phyloP scores from a whole-genome alignment of 2,329 filamentous ascomycete species.

The Fusarium scirpi region DNA sequence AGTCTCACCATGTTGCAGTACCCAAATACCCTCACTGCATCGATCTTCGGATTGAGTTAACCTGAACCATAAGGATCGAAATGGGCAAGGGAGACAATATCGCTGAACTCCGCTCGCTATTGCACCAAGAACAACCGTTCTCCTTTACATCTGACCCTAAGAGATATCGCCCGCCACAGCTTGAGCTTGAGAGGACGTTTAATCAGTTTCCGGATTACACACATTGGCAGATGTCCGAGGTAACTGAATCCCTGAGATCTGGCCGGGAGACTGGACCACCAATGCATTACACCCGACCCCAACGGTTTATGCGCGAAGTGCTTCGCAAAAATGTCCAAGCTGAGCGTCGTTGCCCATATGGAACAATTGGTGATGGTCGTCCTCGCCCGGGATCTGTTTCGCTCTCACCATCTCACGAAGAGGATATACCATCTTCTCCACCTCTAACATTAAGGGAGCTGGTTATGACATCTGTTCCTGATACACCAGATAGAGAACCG shows the following conservation, averaged over 20 bases:
- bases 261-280: background rate
- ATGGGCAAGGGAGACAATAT: background rate
- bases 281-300: background rate
- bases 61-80: background rate
- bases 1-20: background rate
- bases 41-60: background rate
- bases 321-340: background rate
- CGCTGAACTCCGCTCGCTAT: background rate
- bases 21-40: background rate
- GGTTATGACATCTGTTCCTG: background rate
- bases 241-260: background rate
- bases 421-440: background rate
- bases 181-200: background rate
- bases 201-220: background rate
- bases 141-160: background rate
- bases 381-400: background rate
- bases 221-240: background rate
- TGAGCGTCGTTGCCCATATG: background rate
- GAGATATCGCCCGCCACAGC: background rate
- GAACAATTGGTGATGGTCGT: constrained; percentile 11
- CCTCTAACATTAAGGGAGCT: background rate
- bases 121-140: background rate
- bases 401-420: background rate
- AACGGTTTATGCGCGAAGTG: background rate
- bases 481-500: background rate